These are phyloP conservation scores for Amesomyces nigricolor DNA, from an alignment of 2,329 filamentous ascomycete genomes.

Conservation along the genomic window DNA sequence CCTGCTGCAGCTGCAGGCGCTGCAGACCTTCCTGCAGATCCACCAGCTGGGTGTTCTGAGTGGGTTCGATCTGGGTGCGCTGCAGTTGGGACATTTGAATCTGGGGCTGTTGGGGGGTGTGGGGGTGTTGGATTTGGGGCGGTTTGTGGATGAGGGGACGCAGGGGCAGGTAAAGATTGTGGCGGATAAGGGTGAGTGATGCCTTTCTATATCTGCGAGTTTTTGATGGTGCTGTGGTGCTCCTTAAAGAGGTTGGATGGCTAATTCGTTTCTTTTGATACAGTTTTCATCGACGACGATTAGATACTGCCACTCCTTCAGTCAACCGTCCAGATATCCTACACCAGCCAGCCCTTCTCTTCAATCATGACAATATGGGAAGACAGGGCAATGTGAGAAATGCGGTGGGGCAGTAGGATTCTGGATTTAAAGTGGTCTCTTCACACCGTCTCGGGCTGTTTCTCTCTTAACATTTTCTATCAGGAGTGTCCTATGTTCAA, in stretches of 20 bases:
- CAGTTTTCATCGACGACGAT: constrained; percentile 20
- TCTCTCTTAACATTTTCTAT: neutral
- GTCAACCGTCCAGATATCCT: neutral
- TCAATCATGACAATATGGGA: neutral
- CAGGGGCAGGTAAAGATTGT: neutral
- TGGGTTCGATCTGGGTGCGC: constrained; percentile 27
- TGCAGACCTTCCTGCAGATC: constrained; percentile 36
- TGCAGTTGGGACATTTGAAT: constrained; percentile 27
- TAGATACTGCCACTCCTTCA: constrained; percentile 4
- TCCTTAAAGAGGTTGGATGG: constrained; percentile 9
- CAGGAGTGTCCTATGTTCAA: neutral
- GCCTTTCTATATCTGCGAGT: neutral
- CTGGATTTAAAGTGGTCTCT: no score
- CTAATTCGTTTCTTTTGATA: constrained; percentile 13
- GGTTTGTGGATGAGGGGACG: constrained; percentile 26
- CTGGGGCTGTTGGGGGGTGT: constrained; percentile 29
- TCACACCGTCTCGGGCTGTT: no score
- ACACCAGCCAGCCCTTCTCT: neutral
- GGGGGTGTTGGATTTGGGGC: constrained; percentile 30
- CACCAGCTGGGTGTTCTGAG: constrained; percentile 29
- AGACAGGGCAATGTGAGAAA: neutral
- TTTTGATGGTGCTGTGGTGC: neutral
- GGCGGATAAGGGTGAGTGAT: no score
- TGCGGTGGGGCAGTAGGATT: neutral
- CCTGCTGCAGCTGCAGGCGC: constrained; percentile 38